phyloP scores from a whole-genome alignment of 495 filamentous ascomycete genomes.

The Trichoderma orchidacearum region DNA sequence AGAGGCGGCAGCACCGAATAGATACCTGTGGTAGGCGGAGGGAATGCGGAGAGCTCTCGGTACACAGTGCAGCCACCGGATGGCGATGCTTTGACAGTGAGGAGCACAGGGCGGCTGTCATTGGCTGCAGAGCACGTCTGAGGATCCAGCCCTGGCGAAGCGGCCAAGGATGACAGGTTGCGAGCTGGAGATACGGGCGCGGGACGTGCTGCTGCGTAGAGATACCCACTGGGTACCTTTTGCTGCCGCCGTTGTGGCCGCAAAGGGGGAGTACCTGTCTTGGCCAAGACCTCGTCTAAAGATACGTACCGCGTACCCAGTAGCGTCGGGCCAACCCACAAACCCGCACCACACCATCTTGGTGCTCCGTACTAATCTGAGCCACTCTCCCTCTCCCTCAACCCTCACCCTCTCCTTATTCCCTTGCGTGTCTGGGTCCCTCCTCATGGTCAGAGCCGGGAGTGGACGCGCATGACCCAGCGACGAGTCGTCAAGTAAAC shows the following conservation, averaged over 20 bases:
- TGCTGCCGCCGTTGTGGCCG: background rate
- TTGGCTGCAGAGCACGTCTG: background rate
- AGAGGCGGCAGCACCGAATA: no score
- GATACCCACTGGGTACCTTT: background rate
- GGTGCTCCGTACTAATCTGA: background rate
- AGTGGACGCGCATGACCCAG: no score
- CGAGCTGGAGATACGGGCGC: background rate
- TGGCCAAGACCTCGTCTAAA: background rate
- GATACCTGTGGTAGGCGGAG: no score
- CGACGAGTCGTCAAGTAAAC: no score
- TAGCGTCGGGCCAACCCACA: background rate
- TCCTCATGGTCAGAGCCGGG: no score
- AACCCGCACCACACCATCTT: constrained; percentile 1
- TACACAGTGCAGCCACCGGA: no score
- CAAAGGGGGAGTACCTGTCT: background rate
- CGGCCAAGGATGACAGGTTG: background rate
- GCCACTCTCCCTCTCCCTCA: background rate
- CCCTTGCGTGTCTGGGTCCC: background rate
- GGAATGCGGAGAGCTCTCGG: no score
- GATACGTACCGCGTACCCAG: background rate
- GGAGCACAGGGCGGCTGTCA: background rate
- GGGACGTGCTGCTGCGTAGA: background rate
- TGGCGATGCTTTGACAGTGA: no score
- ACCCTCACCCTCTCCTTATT: background rate
- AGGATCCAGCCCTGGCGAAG: constrained; percentile 1